Evolutionary conservation across 176 grass and related monocot species (phyloP), one percentile per base, ranked within the genome.

Genomic region (Juncus inflexus): DNA sequence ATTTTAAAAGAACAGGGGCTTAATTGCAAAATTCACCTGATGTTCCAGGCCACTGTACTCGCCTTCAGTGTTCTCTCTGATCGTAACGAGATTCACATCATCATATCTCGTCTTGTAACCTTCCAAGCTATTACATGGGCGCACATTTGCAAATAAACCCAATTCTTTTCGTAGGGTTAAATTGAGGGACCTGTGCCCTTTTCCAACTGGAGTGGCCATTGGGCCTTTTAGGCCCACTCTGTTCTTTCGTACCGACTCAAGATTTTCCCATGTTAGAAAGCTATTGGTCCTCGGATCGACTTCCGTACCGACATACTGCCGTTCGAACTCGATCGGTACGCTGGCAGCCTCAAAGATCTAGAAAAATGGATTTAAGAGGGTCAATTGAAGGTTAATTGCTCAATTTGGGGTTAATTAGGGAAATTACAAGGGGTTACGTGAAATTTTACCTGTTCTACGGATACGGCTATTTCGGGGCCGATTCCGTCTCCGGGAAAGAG

Each of bases 21-120:
- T 47, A 51, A 69, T 5, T 54, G 8, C 14, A 35, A 13, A 47
- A 47, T 14, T 74, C 74, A 91, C 92, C 88, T 97, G 92, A 74
- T 97, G 92, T 60, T 97, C 94, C 68, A 97, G 94, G 45, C 94
- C 94, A 72, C 94, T 97, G 53, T 97, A 97, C 69, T 97, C 94
- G 54, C 94, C 88, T 79, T 97, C 94, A 1, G 94, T 97, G 70
- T 97, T 97, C 74, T 97, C 94, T 61, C 94, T 85, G 76, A 97
- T 97, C 49, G 88, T 97, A 50, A 91, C 94, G 59, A 97, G 94
- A 77, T 97, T 84, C 52, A 97, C 94, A 82, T 82, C 72, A 77
- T 91, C 94, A 43, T 97, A 97, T 58, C 94, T 75, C 65, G 94
- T 97, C 77, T 97, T 92, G 61, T 97, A 97, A 45, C 94, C 85